phyloP scores from a whole-genome alignment of 345 rosid species.

The Dovyalis caffra region DNA sequence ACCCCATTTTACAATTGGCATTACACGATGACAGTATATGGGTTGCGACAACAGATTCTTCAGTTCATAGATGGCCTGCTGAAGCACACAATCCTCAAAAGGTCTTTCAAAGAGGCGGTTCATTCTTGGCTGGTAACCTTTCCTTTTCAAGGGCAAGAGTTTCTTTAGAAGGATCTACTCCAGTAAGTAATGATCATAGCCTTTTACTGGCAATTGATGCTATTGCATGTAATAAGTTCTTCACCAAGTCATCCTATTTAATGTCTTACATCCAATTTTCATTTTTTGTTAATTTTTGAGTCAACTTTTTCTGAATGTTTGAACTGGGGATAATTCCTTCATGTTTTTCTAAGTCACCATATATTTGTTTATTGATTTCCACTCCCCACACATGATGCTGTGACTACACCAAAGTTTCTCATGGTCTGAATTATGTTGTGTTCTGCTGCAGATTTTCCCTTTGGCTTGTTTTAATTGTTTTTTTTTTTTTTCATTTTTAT shows the following conservation, averaged over 20 bases:
- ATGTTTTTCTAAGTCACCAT: too few species aligned
- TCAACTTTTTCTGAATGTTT: neutral
- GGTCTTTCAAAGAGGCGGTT: conserved; percentile 80
- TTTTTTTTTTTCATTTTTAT: neutral
- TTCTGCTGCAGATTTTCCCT: neutral
- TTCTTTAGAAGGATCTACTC: conserved; percentile 90
- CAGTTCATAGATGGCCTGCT: conserved; percentile 88
- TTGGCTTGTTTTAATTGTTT: neutral
- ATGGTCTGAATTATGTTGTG: neutral
- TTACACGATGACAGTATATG: conserved; percentile 91
- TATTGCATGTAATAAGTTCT: neutral
- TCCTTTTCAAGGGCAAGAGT: conserved; percentile 96
- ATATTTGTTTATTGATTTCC: too few species aligned
- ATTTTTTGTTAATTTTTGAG: neutral
- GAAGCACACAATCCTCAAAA: conserved; percentile 86
- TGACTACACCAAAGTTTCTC: neutral
- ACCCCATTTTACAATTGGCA: conserved; percentile 83
- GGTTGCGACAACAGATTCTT: conserved; percentile 93
- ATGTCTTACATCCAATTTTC: neutral
- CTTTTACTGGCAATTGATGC: neutral
- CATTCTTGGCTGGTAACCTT: conserved; percentile 96
- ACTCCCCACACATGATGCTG: neutral
- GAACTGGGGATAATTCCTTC: neutral
- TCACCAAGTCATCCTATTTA: neutral
- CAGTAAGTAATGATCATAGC: conserved; percentile 50